Conservation (phyloP, 2,329 filamentous ascomycete species). For the Neonectria neomacrospora region DNA sequence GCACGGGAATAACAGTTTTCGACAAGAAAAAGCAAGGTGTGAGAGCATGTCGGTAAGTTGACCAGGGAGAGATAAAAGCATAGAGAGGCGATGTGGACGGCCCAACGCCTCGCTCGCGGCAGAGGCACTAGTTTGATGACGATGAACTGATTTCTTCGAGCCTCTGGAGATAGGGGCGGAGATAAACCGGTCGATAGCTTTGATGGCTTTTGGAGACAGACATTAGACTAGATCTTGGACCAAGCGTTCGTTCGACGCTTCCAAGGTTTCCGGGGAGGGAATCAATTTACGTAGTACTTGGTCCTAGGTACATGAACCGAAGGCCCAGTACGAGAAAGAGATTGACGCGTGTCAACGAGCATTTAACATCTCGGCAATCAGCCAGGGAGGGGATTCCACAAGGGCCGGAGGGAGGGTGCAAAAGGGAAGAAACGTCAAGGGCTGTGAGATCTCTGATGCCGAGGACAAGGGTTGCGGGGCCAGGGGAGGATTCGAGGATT, state of each 20-base stretch:
- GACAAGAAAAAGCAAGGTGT: constrained; percentile 17
- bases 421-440: not conserved
- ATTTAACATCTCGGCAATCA: constrained; percentile 14
- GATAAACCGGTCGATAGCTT: constrained; percentile 5
- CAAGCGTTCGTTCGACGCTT: constrained; percentile 10
- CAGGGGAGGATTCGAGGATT: not conserved
- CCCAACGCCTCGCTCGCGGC: not conserved
- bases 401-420: not conserved
- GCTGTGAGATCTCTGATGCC: not conserved
- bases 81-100: not conserved
- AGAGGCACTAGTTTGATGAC: not conserved
- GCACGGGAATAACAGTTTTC: too few relatives aligned
- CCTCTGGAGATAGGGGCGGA: not conserved
- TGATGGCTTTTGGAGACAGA: not conserved
- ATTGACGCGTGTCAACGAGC: constrained; percentile 10
- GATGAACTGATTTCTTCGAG: constrained; percentile 18
- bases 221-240: constrained; percentile 16
- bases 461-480: not conserved
- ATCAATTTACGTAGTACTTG: not conserved
- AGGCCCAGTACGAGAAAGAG: constrained; percentile 6
- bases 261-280: not conserved
- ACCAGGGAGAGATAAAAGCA: not conserved
- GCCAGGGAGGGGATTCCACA: not conserved
- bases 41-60: not conserved
- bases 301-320: constrained; percentile 9